phyloP scores from a whole-genome alignment of 257 asterid genomes.

The Datura wrightii region DNA sequence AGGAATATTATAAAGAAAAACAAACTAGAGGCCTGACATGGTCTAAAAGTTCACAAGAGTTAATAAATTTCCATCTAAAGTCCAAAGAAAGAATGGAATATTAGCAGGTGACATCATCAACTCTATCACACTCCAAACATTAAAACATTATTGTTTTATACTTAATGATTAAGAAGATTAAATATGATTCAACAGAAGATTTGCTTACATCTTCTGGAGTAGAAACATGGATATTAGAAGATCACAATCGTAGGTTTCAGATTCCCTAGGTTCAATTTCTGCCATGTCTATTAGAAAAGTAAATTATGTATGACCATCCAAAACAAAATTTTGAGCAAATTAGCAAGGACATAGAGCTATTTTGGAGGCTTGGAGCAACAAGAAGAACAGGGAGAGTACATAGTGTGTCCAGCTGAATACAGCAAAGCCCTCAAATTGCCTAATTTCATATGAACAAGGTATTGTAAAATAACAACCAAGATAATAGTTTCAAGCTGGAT shows the following conservation, averaged over 20 bases:
- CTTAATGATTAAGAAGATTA: not conserved
- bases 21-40: not conserved
- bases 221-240: not conserved
- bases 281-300: not conserved
- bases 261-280: not conserved
- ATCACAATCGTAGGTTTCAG: not conserved
- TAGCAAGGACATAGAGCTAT: not conserved
- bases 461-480: not conserved
- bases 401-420: not conserved
- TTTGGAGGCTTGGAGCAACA: not conserved
- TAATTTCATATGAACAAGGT: not conserved
- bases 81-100: not conserved
- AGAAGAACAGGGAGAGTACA: not conserved
- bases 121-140: not conserved
- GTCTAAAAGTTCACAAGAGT: not conserved
- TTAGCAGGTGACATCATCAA: not conserved
- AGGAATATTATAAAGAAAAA: not conserved
- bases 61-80: slow-evolving; percentile 1
- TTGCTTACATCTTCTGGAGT: not conserved
- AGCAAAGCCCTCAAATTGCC: not conserved
- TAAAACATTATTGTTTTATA: not conserved
- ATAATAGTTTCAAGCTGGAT: not conserved
- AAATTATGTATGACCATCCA: not conserved
- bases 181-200: not conserved
- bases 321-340: not conserved